These are phyloP conservation scores for Debaryomyces tyrocola DNA, from an alignment of 805 yeast species.

Conservation along the genomic window DNA sequence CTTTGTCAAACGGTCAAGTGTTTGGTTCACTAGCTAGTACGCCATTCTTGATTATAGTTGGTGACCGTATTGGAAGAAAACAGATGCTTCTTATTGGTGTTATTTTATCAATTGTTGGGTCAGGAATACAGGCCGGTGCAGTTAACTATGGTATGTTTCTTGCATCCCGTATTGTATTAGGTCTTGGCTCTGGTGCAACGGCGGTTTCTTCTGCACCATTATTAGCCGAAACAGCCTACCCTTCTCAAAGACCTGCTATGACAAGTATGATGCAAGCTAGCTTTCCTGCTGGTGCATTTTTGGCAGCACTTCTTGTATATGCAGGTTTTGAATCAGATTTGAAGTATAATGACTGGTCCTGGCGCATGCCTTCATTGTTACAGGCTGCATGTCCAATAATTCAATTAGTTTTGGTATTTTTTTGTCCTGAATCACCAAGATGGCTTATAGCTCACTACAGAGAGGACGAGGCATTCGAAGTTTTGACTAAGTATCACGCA, in stretches of 20 bases:
- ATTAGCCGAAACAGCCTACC: slow-evolving; percentile 59
- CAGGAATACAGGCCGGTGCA: slow-evolving; percentile 30
- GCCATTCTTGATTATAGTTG: slow-evolving; percentile 42
- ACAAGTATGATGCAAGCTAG: slow-evolving; percentile 56
- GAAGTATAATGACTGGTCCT: slow-evolving; percentile 26
- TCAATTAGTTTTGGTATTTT: neutral
- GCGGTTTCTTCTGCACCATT: slow-evolving; percentile 58
- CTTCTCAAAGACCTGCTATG: slow-evolving; percentile 38
- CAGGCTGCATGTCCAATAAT: neutral
- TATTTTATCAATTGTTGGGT: slow-evolving; percentile 30
- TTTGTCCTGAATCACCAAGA: slow-evolving; percentile 48
- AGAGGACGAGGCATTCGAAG: slow-evolving; percentile 25
- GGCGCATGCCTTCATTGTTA: slow-evolving; percentile 10
- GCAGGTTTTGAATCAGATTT: slow-evolving; percentile 35
- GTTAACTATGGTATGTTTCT: slow-evolving; percentile 40
- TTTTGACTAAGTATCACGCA: slow-evolving; percentile 25
- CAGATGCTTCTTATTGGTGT: slow-evolving; percentile 37
- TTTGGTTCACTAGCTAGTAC: too few species aligned
- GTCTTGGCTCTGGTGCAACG: slow-evolving; percentile 31
- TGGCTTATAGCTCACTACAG: slow-evolving; percentile 38
- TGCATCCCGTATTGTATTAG: slow-evolving; percentile 50
- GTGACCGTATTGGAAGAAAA: slow-evolving; percentile 42
- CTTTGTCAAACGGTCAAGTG: too few species aligned
- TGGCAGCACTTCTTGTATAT: slow-evolving; percentile 45
- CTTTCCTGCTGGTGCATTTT: slow-evolving; percentile 56